Evolutionary conservation across 768 basidiomycete genomes (phyloP).

Genomic region (Podaxis sp.): DNA sequence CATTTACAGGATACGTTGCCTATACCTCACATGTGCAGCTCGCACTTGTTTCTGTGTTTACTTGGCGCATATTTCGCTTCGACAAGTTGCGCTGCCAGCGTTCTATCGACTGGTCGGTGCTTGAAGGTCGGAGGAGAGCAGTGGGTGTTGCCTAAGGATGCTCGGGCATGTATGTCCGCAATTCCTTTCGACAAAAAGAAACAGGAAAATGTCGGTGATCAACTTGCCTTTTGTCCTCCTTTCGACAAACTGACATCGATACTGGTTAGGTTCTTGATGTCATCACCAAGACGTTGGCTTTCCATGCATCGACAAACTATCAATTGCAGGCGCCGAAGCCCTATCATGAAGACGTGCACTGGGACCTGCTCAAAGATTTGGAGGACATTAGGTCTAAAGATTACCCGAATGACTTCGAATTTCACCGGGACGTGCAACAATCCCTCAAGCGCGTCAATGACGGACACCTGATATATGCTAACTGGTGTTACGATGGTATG

Average conservation of each 20-base stretch:
- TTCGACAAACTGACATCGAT: not conserved
- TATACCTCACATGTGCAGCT: not conserved
- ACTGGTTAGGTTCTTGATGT: slow-evolving; percentile 50
- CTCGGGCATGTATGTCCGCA: slow-evolving; percentile 50
- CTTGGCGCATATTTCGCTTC: not conserved
- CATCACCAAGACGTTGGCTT: slow-evolving; percentile 55
- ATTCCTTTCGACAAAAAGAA: slow-evolving; percentile 45
- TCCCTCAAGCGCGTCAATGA: slow-evolving; percentile 57
- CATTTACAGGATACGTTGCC: not conserved
- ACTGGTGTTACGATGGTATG: slow-evolving; percentile 44
- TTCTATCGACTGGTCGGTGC: slow-evolving; percentile 26
- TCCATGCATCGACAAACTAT: slow-evolving; percentile 65
- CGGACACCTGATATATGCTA: slow-evolving; percentile 54
- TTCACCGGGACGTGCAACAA: slow-evolving; percentile 54
- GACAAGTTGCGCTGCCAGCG: not conserved
- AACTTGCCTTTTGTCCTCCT: not conserved
- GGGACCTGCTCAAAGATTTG: slow-evolving; percentile 52
- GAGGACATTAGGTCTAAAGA: slow-evolving; percentile 41
- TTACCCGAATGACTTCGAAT: slow-evolving; percentile 53
- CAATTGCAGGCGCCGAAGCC: slow-evolving; percentile 54
- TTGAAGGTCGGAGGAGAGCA: slow-evolving; percentile 50
- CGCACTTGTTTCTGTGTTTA: not conserved
- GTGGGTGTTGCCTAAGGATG: slow-evolving; percentile 54
- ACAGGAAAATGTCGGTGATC: slow-evolving; percentile 47
- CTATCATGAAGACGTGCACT: slow-evolving; percentile 54